phyloP scores from a whole-genome alignment of 177 flowering plant species.

The Tripterygium wilfordii region DNA sequence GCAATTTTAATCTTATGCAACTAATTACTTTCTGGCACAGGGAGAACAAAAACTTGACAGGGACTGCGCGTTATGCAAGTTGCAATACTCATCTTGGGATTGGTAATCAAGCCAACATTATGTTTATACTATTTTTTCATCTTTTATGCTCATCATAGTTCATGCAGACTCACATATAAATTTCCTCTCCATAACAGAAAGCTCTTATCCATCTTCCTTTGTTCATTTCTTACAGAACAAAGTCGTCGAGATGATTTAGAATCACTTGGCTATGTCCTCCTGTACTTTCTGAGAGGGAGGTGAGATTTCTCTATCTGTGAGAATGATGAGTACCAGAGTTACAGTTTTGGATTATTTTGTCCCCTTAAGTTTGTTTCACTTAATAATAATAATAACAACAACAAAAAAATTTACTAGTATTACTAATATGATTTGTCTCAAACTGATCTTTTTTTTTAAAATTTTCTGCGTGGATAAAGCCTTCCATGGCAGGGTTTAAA shows the following conservation, averaged over 20 bases:
- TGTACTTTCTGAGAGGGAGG: constrained; percentile 97
- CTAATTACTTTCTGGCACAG: too few relatives aligned
- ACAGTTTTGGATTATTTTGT: too few relatives aligned
- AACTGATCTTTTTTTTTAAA: too few relatives aligned
- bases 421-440: too few relatives aligned
- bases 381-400: too few relatives aligned
- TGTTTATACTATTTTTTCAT: neutral
- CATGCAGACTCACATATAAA: neutral
- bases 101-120: constrained; percentile 41
- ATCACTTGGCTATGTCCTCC: constrained; percentile 91
- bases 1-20: too few relatives aligned
- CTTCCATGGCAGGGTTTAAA: constrained; percentile 99
- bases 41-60: constrained; percentile 94
- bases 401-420: too few relatives aligned
- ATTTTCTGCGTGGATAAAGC: constrained; percentile 32
- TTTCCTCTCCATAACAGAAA: too few relatives aligned
- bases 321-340: too few relatives aligned
- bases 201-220: neutral
- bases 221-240: constrained; percentile 61
- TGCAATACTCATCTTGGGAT: constrained; percentile 99
- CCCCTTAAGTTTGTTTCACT: too few relatives aligned
- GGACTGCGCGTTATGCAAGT: constrained; percentile 99
- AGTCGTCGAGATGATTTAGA: constrained; percentile 97
- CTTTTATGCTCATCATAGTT: neutral
- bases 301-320: constrained; percentile 16